A percentile compares a stretch with the other conserved stretches of the same genome.
Evolutionary conservation across 1,284 basidiomycete genomes (phyloP).

Genomic region (Ganoderma lingzhi): DNA sequence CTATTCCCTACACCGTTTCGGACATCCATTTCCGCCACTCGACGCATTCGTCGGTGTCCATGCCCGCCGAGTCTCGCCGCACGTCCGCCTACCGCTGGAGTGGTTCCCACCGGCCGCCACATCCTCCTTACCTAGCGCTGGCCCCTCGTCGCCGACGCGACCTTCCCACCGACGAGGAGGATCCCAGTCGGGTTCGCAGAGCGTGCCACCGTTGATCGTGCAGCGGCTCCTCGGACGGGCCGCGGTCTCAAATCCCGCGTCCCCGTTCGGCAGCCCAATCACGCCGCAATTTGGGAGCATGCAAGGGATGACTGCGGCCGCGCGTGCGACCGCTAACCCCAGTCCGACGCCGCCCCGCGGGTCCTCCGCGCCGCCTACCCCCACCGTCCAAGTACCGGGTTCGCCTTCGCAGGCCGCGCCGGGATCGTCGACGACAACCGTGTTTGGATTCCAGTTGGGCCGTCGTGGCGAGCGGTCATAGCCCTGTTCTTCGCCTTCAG

Average conservation of each 20-base stretch:
- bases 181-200: constrained; percentile 26
- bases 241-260: constrained; percentile 27
- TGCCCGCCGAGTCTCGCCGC: constrained; percentile 45
- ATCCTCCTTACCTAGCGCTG: constrained; percentile 55
- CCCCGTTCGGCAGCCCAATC: constrained; percentile 36
- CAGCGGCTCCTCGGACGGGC: constrained; percentile 50
- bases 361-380: background rate
- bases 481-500: background rate
- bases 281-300: constrained; percentile 30
- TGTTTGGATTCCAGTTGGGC: constrained; percentile 34
- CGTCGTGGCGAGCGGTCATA: constrained; percentile 26
- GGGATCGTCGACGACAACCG: constrained; percentile 24
- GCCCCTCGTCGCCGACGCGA: constrained; percentile 27
- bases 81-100: constrained; percentile 41
- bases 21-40: constrained; percentile 70
- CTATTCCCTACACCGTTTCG: constrained; percentile 72
- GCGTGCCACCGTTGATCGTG: constrained; percentile 43
- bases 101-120: constrained; percentile 52
- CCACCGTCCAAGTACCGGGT: background rate
- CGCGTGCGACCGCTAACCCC: background rate
- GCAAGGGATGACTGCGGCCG: constrained; percentile 15
- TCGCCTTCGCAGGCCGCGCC: constrained; percentile 16
- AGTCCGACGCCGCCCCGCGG: constrained; percentile 8
- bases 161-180: constrained; percentile 25
- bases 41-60: constrained; percentile 49